Evolutionary conservation across 2,329 filamentous ascomycete species (phyloP), one percentile per base, ranked within the genome.

Genomic region (Scopulariopsis brevicaulis): DNA sequence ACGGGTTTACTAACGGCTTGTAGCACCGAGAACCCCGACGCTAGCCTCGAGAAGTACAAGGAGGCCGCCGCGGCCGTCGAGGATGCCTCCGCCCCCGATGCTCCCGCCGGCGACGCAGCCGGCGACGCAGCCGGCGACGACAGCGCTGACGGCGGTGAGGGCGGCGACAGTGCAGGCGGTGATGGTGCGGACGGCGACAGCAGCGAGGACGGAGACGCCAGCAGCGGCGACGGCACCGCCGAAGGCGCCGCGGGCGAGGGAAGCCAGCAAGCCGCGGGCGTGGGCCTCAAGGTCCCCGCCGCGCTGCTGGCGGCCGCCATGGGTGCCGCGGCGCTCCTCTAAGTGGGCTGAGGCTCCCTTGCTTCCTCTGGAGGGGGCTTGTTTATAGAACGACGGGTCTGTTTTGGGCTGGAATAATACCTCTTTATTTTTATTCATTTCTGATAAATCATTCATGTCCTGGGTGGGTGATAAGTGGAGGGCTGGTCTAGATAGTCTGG

Each of bases 21-120:
- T 25, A 77, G 74, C 69, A 75, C 77, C 35, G 32, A 20, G 15
- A 32, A 11, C 50, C 32, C 53, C 53, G 53, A 54, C 15, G n/a
- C 22, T 15, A 37, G 79, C 37, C 73, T 86, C 15, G 66, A 70
- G 2, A 71, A 72, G 63, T 83, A 79, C 74, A 75, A 74, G 68
- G 52, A 61, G 2, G 60, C 71, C 37, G 75, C 78, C 32, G 64
- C 68, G 37, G 69, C 65, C 48, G 68, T 70, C 59, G 61, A 64
- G 43, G 50, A 63, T n/a, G 59, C 68, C 52, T 62, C 65, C 43
- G 61, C 64, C 48, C 63, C 65, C 46, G 64, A 60, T n/a, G 56
- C 63, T 10, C 54, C 60, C 18, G 63, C 60, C n/a, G 61, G 57
- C 35, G 55, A 24, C 59, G 61, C 14, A 59, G 56, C 48, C 52